Percentiles rank a stretch among this genome's conserved stretches.
Conservation (phyloP, 208 protist genomes). For the Naegleria gruberi region DNA sequence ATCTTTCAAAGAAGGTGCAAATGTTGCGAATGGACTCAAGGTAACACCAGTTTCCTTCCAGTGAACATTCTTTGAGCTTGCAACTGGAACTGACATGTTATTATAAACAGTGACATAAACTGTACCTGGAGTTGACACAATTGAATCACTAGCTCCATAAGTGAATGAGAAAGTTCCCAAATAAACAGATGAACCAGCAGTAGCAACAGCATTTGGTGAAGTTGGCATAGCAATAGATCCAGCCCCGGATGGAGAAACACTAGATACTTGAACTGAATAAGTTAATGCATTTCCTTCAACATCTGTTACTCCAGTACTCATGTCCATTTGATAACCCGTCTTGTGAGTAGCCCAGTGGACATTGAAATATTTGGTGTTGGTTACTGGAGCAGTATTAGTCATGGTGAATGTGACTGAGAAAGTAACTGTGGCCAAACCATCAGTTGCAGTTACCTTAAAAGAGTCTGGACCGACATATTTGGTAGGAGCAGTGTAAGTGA, state of each 20-base stretch:
- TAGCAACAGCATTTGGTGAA: neutral
- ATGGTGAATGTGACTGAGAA: neutral
- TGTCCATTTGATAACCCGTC: neutral
- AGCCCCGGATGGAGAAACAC: neutral
- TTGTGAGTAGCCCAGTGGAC: neutral
- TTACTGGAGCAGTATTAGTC: neutral
- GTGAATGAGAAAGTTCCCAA: neutral
- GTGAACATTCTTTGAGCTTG: neutral
- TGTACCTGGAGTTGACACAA: neutral
- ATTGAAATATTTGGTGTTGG: neutral
- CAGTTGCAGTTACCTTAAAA: neutral
- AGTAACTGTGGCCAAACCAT: neutral
- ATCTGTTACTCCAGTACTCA: neutral
- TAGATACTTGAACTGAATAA: neutral
- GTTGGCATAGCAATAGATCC: neutral
- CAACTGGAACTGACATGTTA: neutral
- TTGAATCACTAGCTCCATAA: neutral
- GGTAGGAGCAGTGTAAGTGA: neutral
- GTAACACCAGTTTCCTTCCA: neutral
- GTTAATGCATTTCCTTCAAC: neutral
- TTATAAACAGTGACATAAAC: neutral
- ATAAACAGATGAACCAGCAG: neutral
- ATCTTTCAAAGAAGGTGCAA: neutral
- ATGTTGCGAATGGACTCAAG: neutral
- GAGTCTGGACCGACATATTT: neutral